A percentile compares a stretch with the other conserved stretches of the same genome.
phyloP scores from a whole-genome alignment of 139 green algal genomes.

The Astrephomene gubernaculifera region DNA sequence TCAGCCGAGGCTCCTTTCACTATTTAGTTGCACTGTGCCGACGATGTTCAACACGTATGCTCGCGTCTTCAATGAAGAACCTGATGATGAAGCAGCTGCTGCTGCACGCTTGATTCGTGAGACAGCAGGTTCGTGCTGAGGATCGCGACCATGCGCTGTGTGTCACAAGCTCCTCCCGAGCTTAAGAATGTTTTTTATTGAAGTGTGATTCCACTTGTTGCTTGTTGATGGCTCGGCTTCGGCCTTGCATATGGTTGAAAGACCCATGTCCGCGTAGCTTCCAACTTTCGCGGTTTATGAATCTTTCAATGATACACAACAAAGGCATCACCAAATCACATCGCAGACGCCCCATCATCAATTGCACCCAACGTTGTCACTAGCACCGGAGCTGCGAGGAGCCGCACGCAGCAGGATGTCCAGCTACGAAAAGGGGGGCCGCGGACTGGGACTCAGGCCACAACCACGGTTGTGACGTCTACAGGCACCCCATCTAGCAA shows the following conservation, averaged over 20 bases:
- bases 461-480: background rate
- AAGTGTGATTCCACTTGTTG: too few species aligned
- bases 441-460: background rate
- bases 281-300: too few species aligned
- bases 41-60: conserved; percentile 36
- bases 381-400: background rate
- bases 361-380: background rate
- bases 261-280: too few species aligned
- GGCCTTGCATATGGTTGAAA: background rate
- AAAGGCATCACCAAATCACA: too few species aligned
- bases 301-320: too few species aligned
- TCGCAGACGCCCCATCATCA: background rate
- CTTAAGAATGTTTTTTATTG: too few species aligned
- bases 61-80: background rate
- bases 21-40: too few species aligned
- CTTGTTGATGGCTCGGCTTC: too few species aligned
- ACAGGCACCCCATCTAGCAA: background rate
- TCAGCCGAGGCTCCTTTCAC: too few species aligned
- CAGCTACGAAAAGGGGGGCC: background rate
- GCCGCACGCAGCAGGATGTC: conserved; percentile 22
- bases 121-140: background rate
- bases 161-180: background rate
- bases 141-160: background rate
- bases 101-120: conserved; percentile 1
- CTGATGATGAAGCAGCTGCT: background rate